Evolutionary conservation across 257 asterid species (phyloP).

Genomic region (Jasminum sambac): DNA sequence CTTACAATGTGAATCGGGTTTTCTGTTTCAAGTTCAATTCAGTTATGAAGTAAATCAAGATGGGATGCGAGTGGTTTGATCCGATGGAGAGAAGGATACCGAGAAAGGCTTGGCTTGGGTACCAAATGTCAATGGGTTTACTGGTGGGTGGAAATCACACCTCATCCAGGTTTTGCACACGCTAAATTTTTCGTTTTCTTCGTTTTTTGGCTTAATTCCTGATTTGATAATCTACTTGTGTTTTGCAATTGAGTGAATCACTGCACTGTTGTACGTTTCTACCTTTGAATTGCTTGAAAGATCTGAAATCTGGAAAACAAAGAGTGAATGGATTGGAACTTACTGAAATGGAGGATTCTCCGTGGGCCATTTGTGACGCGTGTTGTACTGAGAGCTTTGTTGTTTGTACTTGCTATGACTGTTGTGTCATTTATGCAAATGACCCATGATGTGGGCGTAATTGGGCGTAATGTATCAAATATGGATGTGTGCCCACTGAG

Average conservation of each 20-base stretch:
- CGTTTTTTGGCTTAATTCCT: constrained; percentile 22
- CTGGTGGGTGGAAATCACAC: constrained; percentile 67
- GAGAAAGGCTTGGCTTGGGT: constrained; percentile 39
- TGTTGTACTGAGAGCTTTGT: constrained; percentile 34
- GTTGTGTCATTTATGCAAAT: constrained; percentile 35
- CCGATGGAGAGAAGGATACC: constrained; percentile 36
- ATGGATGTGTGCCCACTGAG: constrained; percentile 38
- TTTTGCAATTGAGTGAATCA: constrained; percentile 7
- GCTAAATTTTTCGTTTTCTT: constrained; percentile 28
- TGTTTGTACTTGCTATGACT: constrained; percentile 37
- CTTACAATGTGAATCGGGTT: background rate
- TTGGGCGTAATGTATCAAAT: constrained; percentile 31
- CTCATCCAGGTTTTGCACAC: constrained; percentile 58
- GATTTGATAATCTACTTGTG: constrained; percentile 2
- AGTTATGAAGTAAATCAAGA: constrained; percentile 5
- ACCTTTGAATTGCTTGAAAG: constrained; percentile 4
- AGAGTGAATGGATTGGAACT: constrained; percentile 34
- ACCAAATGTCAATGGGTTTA: constrained; percentile 44
- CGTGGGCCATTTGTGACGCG: constrained; percentile 38
- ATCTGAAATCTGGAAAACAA: constrained; percentile 4
- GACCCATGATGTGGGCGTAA: constrained; percentile 27
- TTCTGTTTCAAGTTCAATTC: background rate
- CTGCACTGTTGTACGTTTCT: constrained; percentile 10
- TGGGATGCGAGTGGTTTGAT: constrained; percentile 25
- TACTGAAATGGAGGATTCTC: constrained; percentile 37